These are phyloP conservation scores for Diutina siamensis DNA, from an alignment of 1,139 yeast species.

Conservation along the genomic window DNA sequence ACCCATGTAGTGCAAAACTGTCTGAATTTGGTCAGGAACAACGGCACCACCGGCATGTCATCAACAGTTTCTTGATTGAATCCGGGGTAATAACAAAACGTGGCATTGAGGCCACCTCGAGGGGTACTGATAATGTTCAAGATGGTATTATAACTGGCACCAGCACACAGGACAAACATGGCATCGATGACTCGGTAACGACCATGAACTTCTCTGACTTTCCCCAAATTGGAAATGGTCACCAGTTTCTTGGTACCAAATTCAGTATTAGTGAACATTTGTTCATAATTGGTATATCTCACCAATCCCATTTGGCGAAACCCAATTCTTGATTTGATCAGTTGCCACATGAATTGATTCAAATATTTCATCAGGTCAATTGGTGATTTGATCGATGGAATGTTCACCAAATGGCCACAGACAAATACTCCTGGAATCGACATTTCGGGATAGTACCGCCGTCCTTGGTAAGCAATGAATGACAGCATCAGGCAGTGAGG, in stretches of 20 bases:
- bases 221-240: not conserved
- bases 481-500: not conserved
- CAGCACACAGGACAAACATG: conserved; percentile 3
- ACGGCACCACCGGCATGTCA: not conserved
- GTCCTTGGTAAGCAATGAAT: not conserved
- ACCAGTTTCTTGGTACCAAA: not conserved
- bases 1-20: not conserved
- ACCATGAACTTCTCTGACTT: not conserved
- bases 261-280: not conserved
- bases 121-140: not conserved
- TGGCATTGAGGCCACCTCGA: not conserved
- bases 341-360: not conserved
- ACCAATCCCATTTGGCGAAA: not conserved
- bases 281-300: not conserved
- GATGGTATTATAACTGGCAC: not conserved
- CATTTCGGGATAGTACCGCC: conserved; percentile 1
- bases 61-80: not conserved
- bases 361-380: not conserved
- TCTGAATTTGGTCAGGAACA: not conserved
- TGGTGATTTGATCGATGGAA: not conserved
- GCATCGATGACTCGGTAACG: conserved; percentile 1
- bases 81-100: conserved; percentile 4
- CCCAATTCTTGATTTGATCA: not conserved
- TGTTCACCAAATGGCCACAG: not conserved
- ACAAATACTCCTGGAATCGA: not conserved